These are phyloP conservation scores for Exophiala viscosa DNA, from an alignment of 2,329 filamentous ascomycete genomes.

Conservation along the genomic window DNA sequence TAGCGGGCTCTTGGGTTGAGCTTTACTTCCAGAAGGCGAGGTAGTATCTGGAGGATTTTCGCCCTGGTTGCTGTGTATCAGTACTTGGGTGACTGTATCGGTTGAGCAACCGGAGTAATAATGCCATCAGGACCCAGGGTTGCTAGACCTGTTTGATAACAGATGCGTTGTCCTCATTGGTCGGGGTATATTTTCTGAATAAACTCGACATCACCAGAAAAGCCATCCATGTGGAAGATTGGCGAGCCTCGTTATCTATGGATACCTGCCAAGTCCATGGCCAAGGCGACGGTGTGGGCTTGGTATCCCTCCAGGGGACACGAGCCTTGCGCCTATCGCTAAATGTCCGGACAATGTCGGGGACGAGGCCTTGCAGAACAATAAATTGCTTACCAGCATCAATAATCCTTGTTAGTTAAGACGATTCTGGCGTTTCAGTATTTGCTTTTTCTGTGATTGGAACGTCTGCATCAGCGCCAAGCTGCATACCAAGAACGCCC, in stretches of 20 bases:
- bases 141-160: slow-evolving; percentile 9
- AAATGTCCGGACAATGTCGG: background rate
- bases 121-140: background rate
- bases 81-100: background rate
- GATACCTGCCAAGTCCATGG: slow-evolving; percentile 11
- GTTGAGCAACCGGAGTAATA: slow-evolving; percentile 4
- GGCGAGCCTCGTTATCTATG: slow-evolving; percentile 23
- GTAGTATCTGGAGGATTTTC: slow-evolving; percentile 1
- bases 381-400: background rate
- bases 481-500: no score
- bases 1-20: no score
- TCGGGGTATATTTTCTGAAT: slow-evolving; percentile 1
- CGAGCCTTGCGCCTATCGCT: slow-evolving; percentile 18
- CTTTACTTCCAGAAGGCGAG: background rate
- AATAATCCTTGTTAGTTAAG: no score
- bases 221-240: slow-evolving; percentile 3
- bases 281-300: slow-evolving; percentile 8
- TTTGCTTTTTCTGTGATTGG: no score
- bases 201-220: slow-evolving; percentile 5
- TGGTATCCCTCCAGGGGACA: background rate
- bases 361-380: background rate
- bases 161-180: slow-evolving; percentile 8
- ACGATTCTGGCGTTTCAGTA: no score
- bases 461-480: no score
- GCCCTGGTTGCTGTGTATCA: no score